A percentile compares a stretch with the other conserved stretches of the same genome.
Evolutionary conservation across 1,284 basidiomycete species (phyloP).

Genomic region (Ceratobasidium sp.): DNA sequence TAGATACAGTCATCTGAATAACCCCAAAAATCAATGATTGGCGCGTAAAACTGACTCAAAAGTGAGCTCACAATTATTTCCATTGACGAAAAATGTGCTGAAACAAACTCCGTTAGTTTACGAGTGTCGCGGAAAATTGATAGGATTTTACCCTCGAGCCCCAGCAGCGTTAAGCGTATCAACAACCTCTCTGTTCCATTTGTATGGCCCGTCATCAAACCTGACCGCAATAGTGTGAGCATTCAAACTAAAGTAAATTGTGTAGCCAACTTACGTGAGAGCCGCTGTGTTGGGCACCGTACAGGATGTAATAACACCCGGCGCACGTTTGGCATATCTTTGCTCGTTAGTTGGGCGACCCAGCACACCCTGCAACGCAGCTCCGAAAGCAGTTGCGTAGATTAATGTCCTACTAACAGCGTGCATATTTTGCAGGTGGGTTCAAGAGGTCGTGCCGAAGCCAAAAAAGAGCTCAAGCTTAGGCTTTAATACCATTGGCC

Average conservation of each 20-base stretch:
- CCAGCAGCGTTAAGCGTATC: slow-evolving; percentile 10
- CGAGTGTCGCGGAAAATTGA: not conserved
- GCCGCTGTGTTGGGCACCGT: slow-evolving; percentile 30
- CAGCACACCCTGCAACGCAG: slow-evolving; percentile 6
- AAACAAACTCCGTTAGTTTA: not conserved
- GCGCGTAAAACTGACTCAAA: too few relatives aligned
- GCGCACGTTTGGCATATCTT: not conserved
- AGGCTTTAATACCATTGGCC: slow-evolving; percentile 3
- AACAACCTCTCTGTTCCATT: slow-evolving; percentile 16
- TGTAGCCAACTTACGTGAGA: slow-evolving; percentile 21
- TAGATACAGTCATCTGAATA: slow-evolving; percentile 33
- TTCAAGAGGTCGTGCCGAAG: not conserved
- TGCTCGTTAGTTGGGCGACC: not conserved
- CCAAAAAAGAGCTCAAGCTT: not conserved
- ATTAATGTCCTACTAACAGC: not conserved
- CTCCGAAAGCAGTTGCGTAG: slow-evolving; percentile 6
- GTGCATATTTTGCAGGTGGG: slow-evolving; percentile 2
- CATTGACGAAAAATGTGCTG: slow-evolving; percentile 45
- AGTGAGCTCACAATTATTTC: slow-evolving; percentile 34
- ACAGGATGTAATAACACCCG: slow-evolving; percentile 26
- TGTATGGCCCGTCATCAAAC: slow-evolving; percentile 47
- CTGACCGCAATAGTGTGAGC: not conserved
- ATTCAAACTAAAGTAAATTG: not conserved
- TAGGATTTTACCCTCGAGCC: slow-evolving; percentile 29
- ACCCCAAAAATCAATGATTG: not conserved